phyloP scores from a whole-genome alignment of 140 eudicot species.

The Anethum foeniculum region DNA sequence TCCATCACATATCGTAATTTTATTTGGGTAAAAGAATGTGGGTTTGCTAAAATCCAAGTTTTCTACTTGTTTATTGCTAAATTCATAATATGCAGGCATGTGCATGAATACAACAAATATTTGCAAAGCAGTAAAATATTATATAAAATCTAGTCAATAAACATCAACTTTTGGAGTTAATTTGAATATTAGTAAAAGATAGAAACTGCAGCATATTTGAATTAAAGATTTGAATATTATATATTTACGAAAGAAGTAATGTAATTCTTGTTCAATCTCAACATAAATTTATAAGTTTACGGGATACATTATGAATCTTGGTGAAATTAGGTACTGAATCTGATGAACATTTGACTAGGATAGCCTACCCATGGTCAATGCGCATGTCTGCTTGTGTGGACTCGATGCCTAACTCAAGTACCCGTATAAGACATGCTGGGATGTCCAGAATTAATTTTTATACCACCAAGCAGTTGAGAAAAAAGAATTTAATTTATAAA shows the following conservation, averaged over 20 bases:
- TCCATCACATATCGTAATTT: background rate
- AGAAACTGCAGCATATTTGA: background rate
- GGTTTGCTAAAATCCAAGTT: background rate
- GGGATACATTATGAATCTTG: background rate
- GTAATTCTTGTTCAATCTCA: background rate
- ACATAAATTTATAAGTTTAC: background rate
- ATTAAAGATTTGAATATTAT: background rate
- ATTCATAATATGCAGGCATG: background rate
- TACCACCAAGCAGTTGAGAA: background rate
- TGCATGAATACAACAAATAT: background rate
- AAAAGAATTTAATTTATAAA: background rate
- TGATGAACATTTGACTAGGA: background rate
- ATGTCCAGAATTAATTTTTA: background rate
- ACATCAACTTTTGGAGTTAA: background rate
- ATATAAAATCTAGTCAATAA: background rate
- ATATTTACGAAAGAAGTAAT: background rate
- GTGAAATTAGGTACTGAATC: background rate
- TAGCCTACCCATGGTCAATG: background rate
- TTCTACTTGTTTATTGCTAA: background rate
- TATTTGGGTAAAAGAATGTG: background rate
- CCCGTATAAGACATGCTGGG: background rate
- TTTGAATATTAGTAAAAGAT: background rate
- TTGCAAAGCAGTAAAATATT: background rate
- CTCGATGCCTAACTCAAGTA: background rate
- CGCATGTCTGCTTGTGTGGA: background rate